These are phyloP conservation scores for Verticillium zaregamsianum DNA, from an alignment of 2,329 filamentous ascomycete genomes.

Conservation along the genomic window DNA sequence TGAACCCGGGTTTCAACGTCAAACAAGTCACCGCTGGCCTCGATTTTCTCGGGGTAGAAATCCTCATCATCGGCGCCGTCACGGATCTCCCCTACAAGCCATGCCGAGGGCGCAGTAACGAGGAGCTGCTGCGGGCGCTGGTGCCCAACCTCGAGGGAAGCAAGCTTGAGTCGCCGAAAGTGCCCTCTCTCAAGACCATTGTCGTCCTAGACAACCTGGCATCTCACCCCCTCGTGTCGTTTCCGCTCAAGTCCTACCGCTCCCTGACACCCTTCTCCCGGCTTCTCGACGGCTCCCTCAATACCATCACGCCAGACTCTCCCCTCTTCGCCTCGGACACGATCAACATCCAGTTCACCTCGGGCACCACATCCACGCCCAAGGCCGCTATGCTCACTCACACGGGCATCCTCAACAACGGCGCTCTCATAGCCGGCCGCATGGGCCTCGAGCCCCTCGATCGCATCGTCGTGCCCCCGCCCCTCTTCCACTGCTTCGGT, in stretches of 20 bases:
- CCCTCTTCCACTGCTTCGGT: conserved; percentile 89
- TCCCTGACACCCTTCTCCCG: conserved; percentile 41
- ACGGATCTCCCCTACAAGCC: conserved; percentile 73
- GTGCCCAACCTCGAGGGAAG: conserved; percentile 34
- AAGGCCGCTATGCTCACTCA: conserved; percentile 91
- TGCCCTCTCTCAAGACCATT: conserved; percentile 68
- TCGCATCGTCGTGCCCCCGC: conserved; percentile 78
- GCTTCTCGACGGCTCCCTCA: conserved; percentile 30
- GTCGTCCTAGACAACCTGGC: conserved; percentile 75
- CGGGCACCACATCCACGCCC: conserved; percentile 84
- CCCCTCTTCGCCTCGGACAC: conserved; percentile 60
- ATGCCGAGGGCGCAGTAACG: conserved; percentile 48
- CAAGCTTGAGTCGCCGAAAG: conserved; percentile 35
- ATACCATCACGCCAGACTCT: conserved; percentile 35
- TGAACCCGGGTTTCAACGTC: conserved; percentile 86
- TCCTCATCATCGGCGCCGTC: conserved; percentile 82
- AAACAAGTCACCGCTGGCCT: conserved; percentile 75
- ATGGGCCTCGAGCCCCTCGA: conserved; percentile 77
- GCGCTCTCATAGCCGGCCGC: conserved; percentile 73
- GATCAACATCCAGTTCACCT: conserved; percentile 96
- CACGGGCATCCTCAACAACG: conserved; percentile 87
- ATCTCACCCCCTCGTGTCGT: conserved; percentile 40
- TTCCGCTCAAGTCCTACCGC: conserved; percentile 30
- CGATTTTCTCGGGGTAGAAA: conserved; percentile 65
- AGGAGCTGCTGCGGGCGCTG: conserved; percentile 39